phyloP scores from a whole-genome alignment of 2,329 filamentous ascomycete species.

The Aspergillus candidus region DNA sequence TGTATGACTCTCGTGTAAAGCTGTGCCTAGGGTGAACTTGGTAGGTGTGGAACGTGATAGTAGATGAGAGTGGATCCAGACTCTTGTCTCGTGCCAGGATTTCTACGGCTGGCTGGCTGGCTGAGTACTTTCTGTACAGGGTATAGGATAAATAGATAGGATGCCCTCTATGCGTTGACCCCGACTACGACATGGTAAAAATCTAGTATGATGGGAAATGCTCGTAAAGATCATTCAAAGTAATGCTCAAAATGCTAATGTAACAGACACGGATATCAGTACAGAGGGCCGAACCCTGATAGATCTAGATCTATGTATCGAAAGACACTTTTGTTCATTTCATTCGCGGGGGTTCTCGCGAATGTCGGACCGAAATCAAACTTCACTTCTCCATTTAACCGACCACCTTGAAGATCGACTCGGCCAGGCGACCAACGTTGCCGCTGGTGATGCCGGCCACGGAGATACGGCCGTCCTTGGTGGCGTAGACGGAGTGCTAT shows the following conservation, averaged over 20 bases:
- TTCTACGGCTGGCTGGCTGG: no score
- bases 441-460: conserved; percentile 45
- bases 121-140: no score
- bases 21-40: no score
- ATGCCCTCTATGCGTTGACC: neutral
- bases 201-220: no score
- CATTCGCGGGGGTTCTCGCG: no score
- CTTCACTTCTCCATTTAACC: conserved; percentile 28
- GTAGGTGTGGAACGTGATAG: no score
- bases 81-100: no score
- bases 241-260: conserved; percentile 16
- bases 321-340: conserved; percentile 1
- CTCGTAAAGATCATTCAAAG: conserved; percentile 2
- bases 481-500: conserved; percentile 89
- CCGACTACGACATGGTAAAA: neutral
- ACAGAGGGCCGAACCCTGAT: conserved; percentile 10
- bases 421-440: conserved; percentile 47
- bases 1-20: no score
- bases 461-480: conserved; percentile 60
- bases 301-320: conserved; percentile 12
- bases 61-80: no score
- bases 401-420: conserved; percentile 48
- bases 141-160: neutral
- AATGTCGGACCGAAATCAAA: neutral
- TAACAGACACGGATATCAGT: conserved; percentile 20